Conservation (phyloP, 352 stramenopile genomes). For the Peronospora belbahrii region DNA sequence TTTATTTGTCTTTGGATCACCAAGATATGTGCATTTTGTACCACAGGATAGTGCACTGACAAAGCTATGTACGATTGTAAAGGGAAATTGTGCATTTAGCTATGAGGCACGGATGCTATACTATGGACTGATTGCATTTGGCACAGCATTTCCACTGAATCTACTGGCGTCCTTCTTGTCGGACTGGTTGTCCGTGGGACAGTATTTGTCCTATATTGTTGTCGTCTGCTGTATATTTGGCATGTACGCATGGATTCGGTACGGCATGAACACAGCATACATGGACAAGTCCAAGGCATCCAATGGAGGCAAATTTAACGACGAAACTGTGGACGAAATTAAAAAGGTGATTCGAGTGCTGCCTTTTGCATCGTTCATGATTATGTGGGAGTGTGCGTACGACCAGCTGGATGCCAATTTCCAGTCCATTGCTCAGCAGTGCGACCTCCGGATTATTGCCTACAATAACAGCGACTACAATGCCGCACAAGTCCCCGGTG, state of each 20-base stretch:
- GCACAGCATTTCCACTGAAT: slow-evolving; percentile 57
- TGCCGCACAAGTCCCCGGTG: slow-evolving; percentile 56
- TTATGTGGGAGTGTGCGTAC: slow-evolving; percentile 85
- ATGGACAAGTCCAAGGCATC: slow-evolving; percentile 84
- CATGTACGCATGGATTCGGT: slow-evolving; percentile 81
- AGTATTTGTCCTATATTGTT: slow-evolving; percentile 71
- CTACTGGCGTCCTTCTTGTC: slow-evolving; percentile 68
- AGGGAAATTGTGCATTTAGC: slow-evolving; percentile 71
- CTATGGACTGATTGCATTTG: slow-evolving; percentile 66
- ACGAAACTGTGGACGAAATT: slow-evolving; percentile 79
- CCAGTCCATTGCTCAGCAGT: slow-evolving; percentile 82
- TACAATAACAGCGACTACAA: slow-evolving; percentile 24
- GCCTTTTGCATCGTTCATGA: slow-evolving; percentile 84
- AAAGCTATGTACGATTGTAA: slow-evolving; percentile 64
- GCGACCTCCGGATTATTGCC: slow-evolving; percentile 49
- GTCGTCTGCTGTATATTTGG: slow-evolving; percentile 57
- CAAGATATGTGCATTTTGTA: slow-evolving; percentile 68
- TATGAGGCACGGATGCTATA: slow-evolving; percentile 73
- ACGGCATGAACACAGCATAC: slow-evolving; percentile 70
- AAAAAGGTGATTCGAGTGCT: slow-evolving; percentile 82
- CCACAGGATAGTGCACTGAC: slow-evolving; percentile 69
- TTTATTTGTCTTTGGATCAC: slow-evolving; percentile 49
- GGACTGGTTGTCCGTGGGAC: slow-evolving; percentile 36
- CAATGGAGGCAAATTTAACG: slow-evolving; percentile 72
- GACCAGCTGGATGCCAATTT: slow-evolving; percentile 85